Evolutionary conservation across 2,329 filamentous ascomycete genomes (phyloP), one percentile per base, ranked within the genome.

Genomic region (Pseudocercospora eumusae): DNA sequence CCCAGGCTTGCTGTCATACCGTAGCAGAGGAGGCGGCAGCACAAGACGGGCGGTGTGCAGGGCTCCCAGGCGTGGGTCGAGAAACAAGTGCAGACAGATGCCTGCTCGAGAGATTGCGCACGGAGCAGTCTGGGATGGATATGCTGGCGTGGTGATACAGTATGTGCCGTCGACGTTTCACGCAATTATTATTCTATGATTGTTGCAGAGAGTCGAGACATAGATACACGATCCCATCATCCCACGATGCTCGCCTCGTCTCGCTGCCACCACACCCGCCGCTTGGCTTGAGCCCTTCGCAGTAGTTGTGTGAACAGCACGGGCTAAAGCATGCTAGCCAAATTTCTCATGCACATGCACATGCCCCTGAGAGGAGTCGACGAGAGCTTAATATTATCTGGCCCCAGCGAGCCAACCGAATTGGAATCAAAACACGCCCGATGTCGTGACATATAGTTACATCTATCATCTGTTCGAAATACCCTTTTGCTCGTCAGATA

Each of bases 321-420:
- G 47, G 31, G 47, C 47, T 52, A 52, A 52, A 52, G 36, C 47
- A 52, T 52, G 47, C 47, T 52, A 52, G 47, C 47, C 25, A 25
- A 25, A 52, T 52, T 52, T 52, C 47, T 25, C 21, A 28, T 25
- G 47, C 21, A 25, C 10, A n/a, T 28, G 47, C 21, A 25, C 10
- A n/a, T 28, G 15, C 47, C 47, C 47, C 47, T 52, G 47, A 25
- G n/a, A n/a, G n/a, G n/a, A n/a, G n/a, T n/a, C n/a, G n/a, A 20
- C 15, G 13, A 10, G 10, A 28, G 44, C 4, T 52, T 52, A 52
- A 52, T 28, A 52, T n/a, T 28, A 52, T n/a, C 13, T 52, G 21
- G 47, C 11, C 25, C 11, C 25, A n/a, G 21, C 8, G 47, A 25
- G 47, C 15, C 47, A 52, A 25, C 45, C 9, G 9, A 27, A n/a